Percentiles rank a stretch among this genome's conserved stretches.
Evolutionary conservation across 192 early-diverging fungal species (phyloP).

Genomic region (Paraglomus brasilianum): DNA sequence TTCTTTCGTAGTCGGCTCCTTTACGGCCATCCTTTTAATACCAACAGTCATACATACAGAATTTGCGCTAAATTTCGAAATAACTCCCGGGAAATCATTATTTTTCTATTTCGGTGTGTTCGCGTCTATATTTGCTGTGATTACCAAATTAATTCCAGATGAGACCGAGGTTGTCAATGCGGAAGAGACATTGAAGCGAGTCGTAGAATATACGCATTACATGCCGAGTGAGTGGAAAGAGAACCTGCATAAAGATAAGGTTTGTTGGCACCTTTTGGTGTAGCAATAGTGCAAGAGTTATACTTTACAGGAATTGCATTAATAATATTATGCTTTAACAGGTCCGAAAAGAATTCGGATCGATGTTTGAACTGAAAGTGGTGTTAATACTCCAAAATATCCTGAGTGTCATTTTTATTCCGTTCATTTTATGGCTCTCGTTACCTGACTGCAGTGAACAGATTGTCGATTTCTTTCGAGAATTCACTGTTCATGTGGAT

Average conservation of each 20-base stretch:
- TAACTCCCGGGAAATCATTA: conserved; percentile 81
- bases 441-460: conserved; percentile 70
- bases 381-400: conserved; percentile 81
- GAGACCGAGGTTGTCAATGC: conserved; percentile 85
- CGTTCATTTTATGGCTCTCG: conserved; percentile 77
- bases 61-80: conserved; percentile 85
- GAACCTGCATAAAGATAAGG: conserved; percentile 78
- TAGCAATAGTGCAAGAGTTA: neutral
- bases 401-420: conserved; percentile 75
- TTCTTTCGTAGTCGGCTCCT: conserved; percentile 83
- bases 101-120: conserved; percentile 95
- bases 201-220: conserved; percentile 88
- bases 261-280: conserved; percentile 17
- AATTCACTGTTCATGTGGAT: conserved; percentile 91
- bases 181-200: conserved; percentile 66
- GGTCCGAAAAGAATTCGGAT: conserved; percentile 77
- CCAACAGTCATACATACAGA: conserved; percentile 86
- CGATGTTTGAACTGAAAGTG: conserved; percentile 79
- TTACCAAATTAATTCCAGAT: conserved; percentile 78
- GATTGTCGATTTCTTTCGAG: conserved; percentile 93
- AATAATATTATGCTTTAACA: conserved; percentile 21
- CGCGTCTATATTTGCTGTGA: conserved; percentile 77
- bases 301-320: too few species aligned
- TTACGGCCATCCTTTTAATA: conserved; percentile 81
- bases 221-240: conserved; percentile 83